Evolutionary conservation across 2,329 filamentous ascomycete species (phyloP).

Genomic region (Penicillium brevicompactum): DNA sequence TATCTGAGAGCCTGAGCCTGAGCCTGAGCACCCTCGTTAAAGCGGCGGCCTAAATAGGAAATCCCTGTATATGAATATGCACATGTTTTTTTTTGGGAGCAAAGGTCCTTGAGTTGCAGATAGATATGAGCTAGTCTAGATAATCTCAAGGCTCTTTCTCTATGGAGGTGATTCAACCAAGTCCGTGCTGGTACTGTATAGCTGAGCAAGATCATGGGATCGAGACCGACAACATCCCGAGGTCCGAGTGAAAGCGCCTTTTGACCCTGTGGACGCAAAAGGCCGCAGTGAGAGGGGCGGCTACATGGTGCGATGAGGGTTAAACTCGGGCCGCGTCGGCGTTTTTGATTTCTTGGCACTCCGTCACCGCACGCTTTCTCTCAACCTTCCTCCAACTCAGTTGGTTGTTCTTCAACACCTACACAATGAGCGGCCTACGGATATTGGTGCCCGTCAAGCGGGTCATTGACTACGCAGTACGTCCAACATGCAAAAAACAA

Average conservation of each 20-base stretch:
- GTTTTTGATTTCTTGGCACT: constrained; percentile 34
- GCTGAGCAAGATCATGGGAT: no score
- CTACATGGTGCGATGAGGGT: constrained; percentile 24
- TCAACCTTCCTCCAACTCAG: constrained; percentile 16
- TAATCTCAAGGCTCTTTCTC: no score
- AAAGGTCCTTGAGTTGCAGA: no score
- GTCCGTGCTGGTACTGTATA: no score
- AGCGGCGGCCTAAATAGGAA: no score
- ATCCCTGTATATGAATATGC: no score
- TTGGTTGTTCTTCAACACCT: constrained; percentile 10
- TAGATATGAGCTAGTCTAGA: no score
- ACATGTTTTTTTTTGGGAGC: no score
- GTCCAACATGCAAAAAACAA: constrained; percentile 30
- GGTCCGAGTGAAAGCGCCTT: constrained; percentile 3
- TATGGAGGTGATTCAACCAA: no score
- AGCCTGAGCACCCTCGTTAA: no score
- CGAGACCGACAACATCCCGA: no score
- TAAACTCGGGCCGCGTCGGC: constrained; percentile 38
- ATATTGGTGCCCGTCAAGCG: constrained; percentile 81
- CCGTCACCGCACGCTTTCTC: constrained; percentile 28
- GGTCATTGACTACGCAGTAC: constrained; percentile 84
- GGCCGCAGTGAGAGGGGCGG: accelerated
- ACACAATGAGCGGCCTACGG: constrained; percentile 57
- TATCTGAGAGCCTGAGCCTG: no score
- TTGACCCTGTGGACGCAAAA: constrained; percentile 2